Evolutionary conservation across 1,139 yeast genomes (phyloP).

Genomic region (Candida tropicalis): DNA sequence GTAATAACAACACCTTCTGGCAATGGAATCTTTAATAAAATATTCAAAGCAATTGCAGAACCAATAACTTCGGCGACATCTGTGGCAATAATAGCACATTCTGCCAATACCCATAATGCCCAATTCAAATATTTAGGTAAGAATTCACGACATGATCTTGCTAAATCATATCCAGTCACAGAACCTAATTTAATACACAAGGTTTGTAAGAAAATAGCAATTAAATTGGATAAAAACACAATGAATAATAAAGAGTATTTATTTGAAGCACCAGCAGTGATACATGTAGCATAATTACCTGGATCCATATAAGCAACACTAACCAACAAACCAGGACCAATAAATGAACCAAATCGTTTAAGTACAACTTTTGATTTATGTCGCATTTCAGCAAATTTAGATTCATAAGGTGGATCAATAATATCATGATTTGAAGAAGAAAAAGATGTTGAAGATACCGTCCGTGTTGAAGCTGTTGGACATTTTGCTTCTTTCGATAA

Average conservation of each 20-base stretch:
- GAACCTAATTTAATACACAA: conserved; percentile 76
- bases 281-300: conserved; percentile 82
- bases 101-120: conserved; percentile 67
- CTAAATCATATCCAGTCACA: conserved; percentile 78
- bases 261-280: conserved; percentile 75
- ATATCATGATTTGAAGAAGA: neutral
- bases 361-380: neutral
- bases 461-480: neutral
- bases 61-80: conserved; percentile 89
- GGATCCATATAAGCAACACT: conserved; percentile 85
- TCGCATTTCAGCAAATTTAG: neutral
- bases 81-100: conserved; percentile 79
- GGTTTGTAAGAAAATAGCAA: conserved; percentile 75
- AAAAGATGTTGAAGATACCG: neutral
- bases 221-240: conserved; percentile 64
- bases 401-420: neutral
- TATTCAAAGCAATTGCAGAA: conserved; percentile 80
- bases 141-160: conserved; percentile 65
- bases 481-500: neutral
- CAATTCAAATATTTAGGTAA: conserved; percentile 64
- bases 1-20: conserved; percentile 81
- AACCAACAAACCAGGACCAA: conserved; percentile 81
- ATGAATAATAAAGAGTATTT: conserved; percentile 65
- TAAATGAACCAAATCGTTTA: conserved; percentile 32
- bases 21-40: conserved; percentile 65